A percentile compares a stretch with the other conserved stretches of the same genome.
Evolutionary conservation across 164 flowering plant species (phyloP).

Genomic region (Piper betle): DNA sequence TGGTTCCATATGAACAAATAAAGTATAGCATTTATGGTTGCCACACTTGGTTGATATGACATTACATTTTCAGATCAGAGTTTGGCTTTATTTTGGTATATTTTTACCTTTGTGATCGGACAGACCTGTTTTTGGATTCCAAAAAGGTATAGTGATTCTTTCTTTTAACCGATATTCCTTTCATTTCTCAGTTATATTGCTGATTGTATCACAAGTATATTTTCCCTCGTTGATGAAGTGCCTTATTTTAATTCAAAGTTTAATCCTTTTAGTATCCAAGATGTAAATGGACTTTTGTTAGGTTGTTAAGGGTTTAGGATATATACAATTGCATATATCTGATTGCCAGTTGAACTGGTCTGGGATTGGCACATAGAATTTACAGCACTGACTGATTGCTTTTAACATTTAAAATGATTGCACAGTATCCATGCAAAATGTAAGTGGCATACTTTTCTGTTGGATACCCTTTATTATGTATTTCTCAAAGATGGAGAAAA

Average conservation of each 20-base stretch:
- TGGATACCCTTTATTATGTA: too few species aligned
- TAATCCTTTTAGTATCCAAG: background rate
- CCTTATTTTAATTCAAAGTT: background rate
- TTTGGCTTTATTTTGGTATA: conserved; percentile 67
- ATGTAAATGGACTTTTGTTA: background rate
- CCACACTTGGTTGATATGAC: background rate
- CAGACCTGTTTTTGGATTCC: conserved; percentile 58
- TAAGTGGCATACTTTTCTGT: too few species aligned
- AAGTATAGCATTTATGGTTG: too few species aligned
- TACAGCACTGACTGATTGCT: too few species aligned
- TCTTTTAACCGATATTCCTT: background rate
- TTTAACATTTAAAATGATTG: too few species aligned
- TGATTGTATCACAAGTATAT: background rate
- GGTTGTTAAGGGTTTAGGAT: background rate
- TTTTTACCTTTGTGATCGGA: conserved; percentile 82
- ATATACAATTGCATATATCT: too few species aligned
- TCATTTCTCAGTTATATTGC: background rate
- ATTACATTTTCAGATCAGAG: conserved; percentile 48
- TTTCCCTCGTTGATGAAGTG: background rate
- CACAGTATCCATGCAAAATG: too few species aligned
- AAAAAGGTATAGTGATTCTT: conserved; percentile 46
- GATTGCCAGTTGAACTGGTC: too few species aligned
- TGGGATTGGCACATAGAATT: too few species aligned
- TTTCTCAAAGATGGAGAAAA: too few species aligned
- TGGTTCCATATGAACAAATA: too few species aligned